Conservation (phyloP, 2,329 filamentous ascomycete species). For the Phoma sp. region DNA sequence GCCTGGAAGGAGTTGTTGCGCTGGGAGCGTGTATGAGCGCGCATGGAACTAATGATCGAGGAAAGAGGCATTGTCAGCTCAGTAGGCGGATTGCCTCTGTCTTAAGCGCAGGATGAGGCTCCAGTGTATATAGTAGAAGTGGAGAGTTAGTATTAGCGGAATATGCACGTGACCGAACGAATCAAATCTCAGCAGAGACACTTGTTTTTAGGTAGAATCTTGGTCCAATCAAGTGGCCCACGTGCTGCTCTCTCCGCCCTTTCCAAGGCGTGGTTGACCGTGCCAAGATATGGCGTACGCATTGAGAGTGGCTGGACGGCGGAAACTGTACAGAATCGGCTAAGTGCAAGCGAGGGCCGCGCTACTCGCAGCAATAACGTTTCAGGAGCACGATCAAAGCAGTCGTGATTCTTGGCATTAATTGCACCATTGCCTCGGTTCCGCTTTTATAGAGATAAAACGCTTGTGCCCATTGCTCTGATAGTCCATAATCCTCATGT, state of each 20-base stretch:
- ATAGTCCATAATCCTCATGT: no score
- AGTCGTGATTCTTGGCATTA: neutral
- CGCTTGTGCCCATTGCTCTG: neutral
- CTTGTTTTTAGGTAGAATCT: neutral
- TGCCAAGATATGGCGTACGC: neutral
- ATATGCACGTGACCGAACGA: neutral
- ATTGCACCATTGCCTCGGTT: neutral
- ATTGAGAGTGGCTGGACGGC: no score
- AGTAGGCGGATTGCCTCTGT: no score
- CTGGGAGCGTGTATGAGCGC: constrained; percentile 23
- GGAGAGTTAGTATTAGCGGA: no score
- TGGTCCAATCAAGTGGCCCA: neutral
- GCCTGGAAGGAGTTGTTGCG: constrained; percentile 23
- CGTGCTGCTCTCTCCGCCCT: neutral
- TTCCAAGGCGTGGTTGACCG: neutral
- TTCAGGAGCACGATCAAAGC: no score
- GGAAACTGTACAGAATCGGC: no score
- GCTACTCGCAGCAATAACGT: no score
- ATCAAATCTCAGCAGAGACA: neutral
- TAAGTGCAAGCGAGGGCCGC: no score
- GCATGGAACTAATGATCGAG: constrained; percentile 33
- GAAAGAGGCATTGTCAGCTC: constrained; percentile 26
- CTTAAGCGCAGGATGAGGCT: no score
- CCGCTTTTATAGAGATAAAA: neutral
- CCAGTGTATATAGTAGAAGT: no score